These are phyloP conservation scores for Phlebiopsis gigantea DNA, from an alignment of 768 basidiomycete species.

Conservation along the genomic window DNA sequence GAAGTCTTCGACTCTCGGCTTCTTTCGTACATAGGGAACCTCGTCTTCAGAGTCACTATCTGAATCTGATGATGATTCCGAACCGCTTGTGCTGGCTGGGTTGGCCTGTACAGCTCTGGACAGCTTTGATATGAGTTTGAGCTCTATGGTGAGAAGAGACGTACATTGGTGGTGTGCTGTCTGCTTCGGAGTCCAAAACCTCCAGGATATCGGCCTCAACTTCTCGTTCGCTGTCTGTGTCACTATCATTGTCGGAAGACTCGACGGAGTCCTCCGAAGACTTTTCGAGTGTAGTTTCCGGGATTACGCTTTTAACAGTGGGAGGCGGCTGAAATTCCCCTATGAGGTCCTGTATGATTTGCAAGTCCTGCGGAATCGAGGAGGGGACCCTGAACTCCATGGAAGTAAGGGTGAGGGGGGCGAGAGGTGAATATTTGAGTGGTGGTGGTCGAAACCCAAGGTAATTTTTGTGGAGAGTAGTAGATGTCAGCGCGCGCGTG, in stretches of 20 bases:
- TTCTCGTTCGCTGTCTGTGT: conserved; percentile 64
- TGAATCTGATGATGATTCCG: conserved; percentile 24
- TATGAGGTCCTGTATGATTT: conserved; percentile 66
- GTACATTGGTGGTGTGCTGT: conserved; percentile 9
- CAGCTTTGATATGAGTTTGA: not conserved
- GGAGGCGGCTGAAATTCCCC: conserved; percentile 28
- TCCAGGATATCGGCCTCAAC: conserved; percentile 58
- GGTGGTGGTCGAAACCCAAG: conserved; percentile 1
- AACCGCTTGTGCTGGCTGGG: conserved; percentile 23
- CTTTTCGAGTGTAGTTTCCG: not conserved
- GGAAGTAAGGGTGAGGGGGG: not conserved
- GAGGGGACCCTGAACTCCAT: conserved; percentile 54
- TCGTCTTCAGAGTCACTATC: conserved; percentile 27
- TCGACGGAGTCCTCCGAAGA: not conserved
- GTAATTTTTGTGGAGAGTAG: not conserved
- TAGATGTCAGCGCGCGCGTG: not conserved
- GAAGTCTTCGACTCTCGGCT: not conserved
- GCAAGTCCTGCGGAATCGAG: conserved; percentile 65
- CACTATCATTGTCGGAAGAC: conserved; percentile 35
- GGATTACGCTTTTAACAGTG: conserved; percentile 5
- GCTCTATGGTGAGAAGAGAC: not conserved
- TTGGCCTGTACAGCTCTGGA: conserved; percentile 4
- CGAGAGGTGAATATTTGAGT: conserved; percentile 3
- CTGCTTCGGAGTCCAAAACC: conserved; percentile 35
- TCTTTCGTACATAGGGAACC: not conserved